Evolutionary conservation across 2,329 filamentous ascomycete species (phyloP), one percentile per base, ranked within the genome.

Genomic region (Lachnellula suecica): DNA sequence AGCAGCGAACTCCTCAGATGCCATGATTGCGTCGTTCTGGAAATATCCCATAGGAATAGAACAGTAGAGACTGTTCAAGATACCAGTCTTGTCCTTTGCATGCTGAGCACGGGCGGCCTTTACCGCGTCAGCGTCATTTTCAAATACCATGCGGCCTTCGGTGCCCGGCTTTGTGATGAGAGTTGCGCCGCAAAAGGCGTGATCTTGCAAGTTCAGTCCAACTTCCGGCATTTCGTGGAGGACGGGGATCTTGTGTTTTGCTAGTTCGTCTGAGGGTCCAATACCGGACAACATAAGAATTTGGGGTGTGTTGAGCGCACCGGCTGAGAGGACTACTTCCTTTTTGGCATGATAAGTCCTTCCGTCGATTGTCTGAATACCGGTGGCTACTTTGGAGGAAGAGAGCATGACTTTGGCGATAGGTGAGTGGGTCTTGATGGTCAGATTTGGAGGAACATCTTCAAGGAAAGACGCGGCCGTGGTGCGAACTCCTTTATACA

Each of bases 151-250:
- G 1, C 77, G 73, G 15, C 72, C 69, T 3, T 74, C 75, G 44
- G 66, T 73, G 4, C 68, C 67, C 2, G 72, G 67, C 1, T 70
- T 71, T 10, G 74, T 71, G 3, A 68, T 68, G 50, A 74, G 71
- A 3, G 69, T 69, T 0, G 74, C 59, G 9, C 52, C 60, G n/a
- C 56, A 51, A 41, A 61, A 62, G 29, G 50, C 46, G 3, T 61
- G 58, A 66, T 57, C 78, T 73, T 79, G 74, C 1, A 85, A 70
- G 66, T 86, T 85, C 41, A 72, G 74, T 37, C 84, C 85, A n/a
- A 88, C 82, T 10, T 87, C 83, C 0, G 83, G 82, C 1, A 84
- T 72, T 60, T 87, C 74, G 2, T 54, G 81, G 27, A 85, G 59
- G 3, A 84, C 69, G 2, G 72, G 67, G 54, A 86, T 84, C 29